Evolutionary conservation across 805 yeast genomes (phyloP), one percentile per base, ranked within the genome.

Genomic region (Wickerhamomyces chaumierensis): DNA sequence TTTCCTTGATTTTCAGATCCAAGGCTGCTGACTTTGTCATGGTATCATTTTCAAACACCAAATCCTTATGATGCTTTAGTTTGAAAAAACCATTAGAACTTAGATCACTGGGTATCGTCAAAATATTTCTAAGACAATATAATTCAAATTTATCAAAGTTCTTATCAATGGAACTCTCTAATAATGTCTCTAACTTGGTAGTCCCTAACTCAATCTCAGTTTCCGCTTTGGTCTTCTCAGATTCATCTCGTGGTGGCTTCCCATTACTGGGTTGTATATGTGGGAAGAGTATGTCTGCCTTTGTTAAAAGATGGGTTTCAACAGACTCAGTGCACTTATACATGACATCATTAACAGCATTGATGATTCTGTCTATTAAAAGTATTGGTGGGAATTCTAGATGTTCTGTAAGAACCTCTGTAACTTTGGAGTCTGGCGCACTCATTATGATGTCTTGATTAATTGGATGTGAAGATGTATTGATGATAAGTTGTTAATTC

Each of bases 141-240:
- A 86, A 61, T 59, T 88, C 96, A 49, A 84, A 77, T 55, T 80
- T 80, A 56, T 88, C 96, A 55, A 85, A 87, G 53, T 83, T 83
- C 47, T 69, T 69, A 58, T 87, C 95, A 11, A 87, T 81, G 1
- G 78, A 69, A 43, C 75, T 71, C 51, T 83, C 95, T 39, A 88
- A 51, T 18, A 83, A 56, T 0, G 87, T 75, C 49, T 87, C 95
- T 33, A 87, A 60, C 52, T 80, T 76, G 0, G 86, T 92, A 0
- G 90, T 78, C 0, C 96, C 95, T n/a, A 71, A 50, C 43, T 72
- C 74, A 2, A 86, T 75, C 44, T 82, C 94, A 18, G 63, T n/a
- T 55, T 43, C 21, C 57, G 57, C 36, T n/a, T n/a, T n/a, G n/a
- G n/a, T n/a, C 49, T 53, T 16, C 41, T 44, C 43, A 2, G 50